Evolutionary conservation across 2,329 filamentous ascomycete species (phyloP).

Genomic region (Epicoccum sorghinum): DNA sequence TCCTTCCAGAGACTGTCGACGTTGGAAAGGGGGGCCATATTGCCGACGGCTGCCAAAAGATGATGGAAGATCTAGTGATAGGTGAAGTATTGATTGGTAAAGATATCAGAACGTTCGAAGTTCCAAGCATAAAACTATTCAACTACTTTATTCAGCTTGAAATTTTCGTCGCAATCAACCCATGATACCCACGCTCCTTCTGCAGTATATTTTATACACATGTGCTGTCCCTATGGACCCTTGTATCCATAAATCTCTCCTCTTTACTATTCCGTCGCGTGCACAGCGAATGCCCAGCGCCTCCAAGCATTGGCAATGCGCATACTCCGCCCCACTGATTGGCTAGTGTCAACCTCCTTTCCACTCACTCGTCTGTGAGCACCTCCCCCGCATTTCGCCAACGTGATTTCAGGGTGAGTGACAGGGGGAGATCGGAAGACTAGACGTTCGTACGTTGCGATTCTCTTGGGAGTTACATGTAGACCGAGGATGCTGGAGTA

Average conservation of each 20-base stretch:
- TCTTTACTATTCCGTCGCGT: neutral
- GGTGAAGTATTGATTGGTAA: neutral
- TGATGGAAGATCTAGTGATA: too few relatives aligned
- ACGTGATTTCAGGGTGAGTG: neutral
- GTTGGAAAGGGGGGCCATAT: constrained; percentile 8
- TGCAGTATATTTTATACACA: too few relatives aligned
- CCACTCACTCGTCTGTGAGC: constrained; percentile 1
- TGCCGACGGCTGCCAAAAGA: neutral
- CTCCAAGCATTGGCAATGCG: constrained; percentile 9
- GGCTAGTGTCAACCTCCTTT: neutral
- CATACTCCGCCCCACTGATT: neutral
- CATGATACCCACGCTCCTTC: too few relatives aligned
- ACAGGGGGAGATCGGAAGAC: neutral
- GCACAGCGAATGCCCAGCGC: neutral
- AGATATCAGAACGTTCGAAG: neutral
- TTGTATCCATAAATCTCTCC: neutral
- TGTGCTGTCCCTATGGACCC: too few relatives aligned
- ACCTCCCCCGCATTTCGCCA: constrained; percentile 14
- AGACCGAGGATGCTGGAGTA: constrained; percentile 4
- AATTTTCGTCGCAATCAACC: too few relatives aligned
- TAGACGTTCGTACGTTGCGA: neutral
- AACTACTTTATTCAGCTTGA: too few relatives aligned
- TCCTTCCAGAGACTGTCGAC: constrained; percentile 19
- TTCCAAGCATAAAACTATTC: too few relatives aligned
- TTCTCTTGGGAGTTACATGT: neutral